phyloP scores from a whole-genome alignment of 768 basidiomycete species.

The Lentinula boryana region DNA sequence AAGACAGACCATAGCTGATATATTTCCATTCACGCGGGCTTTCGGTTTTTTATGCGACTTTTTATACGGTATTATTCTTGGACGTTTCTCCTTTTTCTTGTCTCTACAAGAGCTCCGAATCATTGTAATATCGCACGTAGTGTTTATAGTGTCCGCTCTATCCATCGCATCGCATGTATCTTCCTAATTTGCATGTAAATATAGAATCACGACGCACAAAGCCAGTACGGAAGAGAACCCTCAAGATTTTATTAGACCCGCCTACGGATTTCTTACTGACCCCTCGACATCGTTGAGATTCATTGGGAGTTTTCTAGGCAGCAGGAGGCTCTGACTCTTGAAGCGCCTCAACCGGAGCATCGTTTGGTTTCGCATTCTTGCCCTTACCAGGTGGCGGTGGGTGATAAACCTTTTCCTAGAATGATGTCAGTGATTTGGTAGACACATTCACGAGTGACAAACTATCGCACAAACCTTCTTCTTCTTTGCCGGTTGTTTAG shows the following conservation, averaged over 20 bases:
- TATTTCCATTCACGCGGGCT: background rate
- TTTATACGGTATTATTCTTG: background rate
- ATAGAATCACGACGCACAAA: background rate
- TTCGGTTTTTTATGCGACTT: background rate
- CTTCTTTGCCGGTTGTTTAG: slow-evolving; percentile 53
- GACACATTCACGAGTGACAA: background rate
- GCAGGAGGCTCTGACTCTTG: background rate
- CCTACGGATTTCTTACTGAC: too few relatives aligned
- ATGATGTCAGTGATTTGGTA: background rate
- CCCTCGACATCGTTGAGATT: background rate
- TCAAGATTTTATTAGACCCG: background rate
- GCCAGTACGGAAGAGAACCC: background rate
- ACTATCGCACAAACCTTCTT: slow-evolving; percentile 43
- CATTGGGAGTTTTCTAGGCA: background rate
- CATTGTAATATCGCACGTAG: background rate
- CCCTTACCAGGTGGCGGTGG: slow-evolving; percentile 81
- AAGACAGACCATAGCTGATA: background rate
- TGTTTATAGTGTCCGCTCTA: background rate
- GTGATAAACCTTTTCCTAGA: slow-evolving; percentile 74
- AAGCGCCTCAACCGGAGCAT: background rate
- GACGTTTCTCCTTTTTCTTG: background rate
- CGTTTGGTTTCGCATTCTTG: slow-evolving; percentile 30
- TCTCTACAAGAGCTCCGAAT: background rate
- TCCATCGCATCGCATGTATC: background rate
- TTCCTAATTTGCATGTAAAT: background rate